phyloP scores from a whole-genome alignment of 495 filamentous ascomycete species.

The Neurospora tetrasperma region DNA sequence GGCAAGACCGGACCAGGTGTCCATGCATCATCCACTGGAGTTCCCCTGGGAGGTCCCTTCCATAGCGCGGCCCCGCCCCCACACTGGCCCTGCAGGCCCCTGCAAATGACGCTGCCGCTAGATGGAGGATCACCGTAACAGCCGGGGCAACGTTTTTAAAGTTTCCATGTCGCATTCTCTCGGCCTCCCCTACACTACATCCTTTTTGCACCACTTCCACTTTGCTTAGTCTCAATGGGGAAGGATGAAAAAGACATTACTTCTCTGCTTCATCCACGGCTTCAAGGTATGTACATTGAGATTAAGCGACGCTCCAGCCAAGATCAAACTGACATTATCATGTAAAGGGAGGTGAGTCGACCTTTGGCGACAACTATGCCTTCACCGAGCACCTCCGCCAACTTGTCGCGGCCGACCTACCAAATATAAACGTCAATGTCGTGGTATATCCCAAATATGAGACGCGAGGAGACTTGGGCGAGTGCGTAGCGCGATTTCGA shows the following conservation, averaged over 20 bases:
- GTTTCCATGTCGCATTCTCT: neutral
- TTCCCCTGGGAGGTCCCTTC: neutral
- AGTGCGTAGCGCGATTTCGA: conserved; percentile 69
- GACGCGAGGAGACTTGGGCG: conserved; percentile 75
- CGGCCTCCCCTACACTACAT: neutral
- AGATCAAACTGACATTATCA: neutral
- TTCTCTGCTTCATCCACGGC: conserved; percentile 91
- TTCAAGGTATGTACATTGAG: conserved; percentile 62
- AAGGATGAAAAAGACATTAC: conserved; percentile 78
- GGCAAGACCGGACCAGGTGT: neutral
- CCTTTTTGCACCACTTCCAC: neutral
- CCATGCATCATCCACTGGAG: neutral
- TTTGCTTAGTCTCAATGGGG: conserved; percentile 15
- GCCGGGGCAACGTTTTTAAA: neutral
- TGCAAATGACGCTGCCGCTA: neutral
- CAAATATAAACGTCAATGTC: conserved; percentile 58
- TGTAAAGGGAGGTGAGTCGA: conserved; percentile 72
- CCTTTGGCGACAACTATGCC: conserved; percentile 53
- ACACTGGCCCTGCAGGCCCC: neutral
- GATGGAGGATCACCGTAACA: neutral
- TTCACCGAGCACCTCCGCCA: conserved; percentile 67
- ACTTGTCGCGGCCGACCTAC: conserved; percentile 59
- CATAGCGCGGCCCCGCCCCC: neutral
- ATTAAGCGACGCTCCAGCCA: neutral
- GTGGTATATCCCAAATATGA: conserved; percentile 85